Percentiles rank a stretch among this genome's conserved stretches.
phyloP scores from a whole-genome alignment of 805 yeast genomes.

The Candida insectalens region DNA sequence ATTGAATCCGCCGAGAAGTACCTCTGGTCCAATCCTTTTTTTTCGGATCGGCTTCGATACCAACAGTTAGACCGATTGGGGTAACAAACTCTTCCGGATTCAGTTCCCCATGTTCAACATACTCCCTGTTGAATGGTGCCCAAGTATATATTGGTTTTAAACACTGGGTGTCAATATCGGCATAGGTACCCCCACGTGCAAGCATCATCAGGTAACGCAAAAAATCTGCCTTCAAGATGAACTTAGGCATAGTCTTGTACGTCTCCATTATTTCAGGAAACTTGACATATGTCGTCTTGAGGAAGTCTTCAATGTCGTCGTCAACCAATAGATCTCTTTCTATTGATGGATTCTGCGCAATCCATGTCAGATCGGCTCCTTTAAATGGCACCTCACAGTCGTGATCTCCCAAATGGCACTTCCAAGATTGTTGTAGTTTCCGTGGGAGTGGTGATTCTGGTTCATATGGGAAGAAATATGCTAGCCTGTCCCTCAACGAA shows the following conservation, averaged over 20 bases:
- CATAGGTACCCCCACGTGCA: conserved; percentile 75
- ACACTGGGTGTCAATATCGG: conserved; percentile 73
- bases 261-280: conserved; percentile 66
- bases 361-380: conserved; percentile 59
- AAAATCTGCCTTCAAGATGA: conserved; percentile 61
- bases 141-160: conserved; percentile 76
- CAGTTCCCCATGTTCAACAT: conserved; percentile 48
- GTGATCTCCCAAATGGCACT: conserved; percentile 51
- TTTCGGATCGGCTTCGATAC: conserved; percentile 35
- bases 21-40: conserved; percentile 57
- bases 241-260: conserved; percentile 55
- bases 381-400: conserved; percentile 46
- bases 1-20: conserved; percentile 60
- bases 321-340: conserved; percentile 71
- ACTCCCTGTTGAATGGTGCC: conserved; percentile 37
- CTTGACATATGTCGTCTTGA: conserved; percentile 48
- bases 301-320: conserved; percentile 56
- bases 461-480: conserved; percentile 61
- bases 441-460: conserved; percentile 58
- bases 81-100: conserved; percentile 3
- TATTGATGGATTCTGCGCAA: conserved; percentile 60
- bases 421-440: conserved; percentile 77
- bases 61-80: conserved; percentile 55
- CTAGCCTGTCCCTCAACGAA: conserved; percentile 56
- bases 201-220: conserved; percentile 60